Evolutionary conservation across 2,329 filamentous ascomycete species (phyloP), one percentile per base, ranked within the genome.

Genomic region (Exophiala dermatitidis): DNA sequence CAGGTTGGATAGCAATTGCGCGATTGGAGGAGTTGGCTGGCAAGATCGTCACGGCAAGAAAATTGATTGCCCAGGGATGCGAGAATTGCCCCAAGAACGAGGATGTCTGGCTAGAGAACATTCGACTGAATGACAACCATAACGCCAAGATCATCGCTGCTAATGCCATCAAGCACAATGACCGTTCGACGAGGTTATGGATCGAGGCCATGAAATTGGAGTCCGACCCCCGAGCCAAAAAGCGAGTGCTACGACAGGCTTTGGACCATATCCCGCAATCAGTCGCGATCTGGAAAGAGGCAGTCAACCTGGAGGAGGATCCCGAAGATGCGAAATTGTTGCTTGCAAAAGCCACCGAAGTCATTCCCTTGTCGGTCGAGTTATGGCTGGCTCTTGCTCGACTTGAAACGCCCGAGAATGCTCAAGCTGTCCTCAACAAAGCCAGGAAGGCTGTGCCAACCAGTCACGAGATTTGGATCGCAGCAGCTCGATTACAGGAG

Each of bases 91-190:
- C 91, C 0, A 93, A 91, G 71, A 95, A 85, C 60, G 90, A 96
- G 69, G 93, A 96, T 67, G 88, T 86, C 4, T 98, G 94, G 94
- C 74, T 97, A 38, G 93, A 98, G 69, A 94, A 91, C 51, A 97
- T 98, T 61, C 83, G 90, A 50, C 76, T 98, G 2, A 95, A 96
- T 68, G 89, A 95, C 65, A 83, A 85, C 28, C 85, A 89, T 50
- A 98, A 97, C 64, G 90, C 91, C 52, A 97, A 95, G 71, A 84
- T 98, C 57, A 95, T 98, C 61, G 93, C 90, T 4, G 88, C 90
- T 5, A 85, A 90, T 61, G 93, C 91, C 2, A 94, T 98, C 65
- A 88, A 94, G 69, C 84, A 89, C 48, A 97, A 97, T 62, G 85
- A 89, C 57, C 82, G 84, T 52, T 95, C 90, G 0, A 90, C 95